Evolutionary conservation across 1,139 yeast species (phyloP), one percentile per base, ranked within the genome.

Genomic region (Saccharomycopsis hybrid): DNA sequence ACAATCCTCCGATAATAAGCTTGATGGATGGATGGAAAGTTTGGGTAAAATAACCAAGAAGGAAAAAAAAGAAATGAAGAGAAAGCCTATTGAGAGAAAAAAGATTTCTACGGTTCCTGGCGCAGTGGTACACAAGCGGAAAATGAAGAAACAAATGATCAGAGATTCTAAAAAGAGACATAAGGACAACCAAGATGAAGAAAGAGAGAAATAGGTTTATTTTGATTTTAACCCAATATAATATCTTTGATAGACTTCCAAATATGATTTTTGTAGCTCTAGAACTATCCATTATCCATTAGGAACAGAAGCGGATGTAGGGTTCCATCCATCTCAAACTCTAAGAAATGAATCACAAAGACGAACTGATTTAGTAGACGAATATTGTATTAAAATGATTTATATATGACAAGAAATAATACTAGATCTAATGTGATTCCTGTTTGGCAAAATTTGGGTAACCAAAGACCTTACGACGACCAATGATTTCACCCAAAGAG

Each of bases 401-500:
- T n/a, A n/a, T n/a, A n/a, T n/a, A n/a, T n/a, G n/a, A n/a, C n/a
- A n/a, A n/a, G n/a, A n/a, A n/a, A n/a, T n/a, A n/a, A n/a, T n/a
- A n/a, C n/a, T n/a, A n/a, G n/a, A n/a, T n/a, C n/a, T n/a, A n/a
- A n/a, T n/a, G n/a, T n/a, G n/a, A n/a, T n/a, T n/a, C n/a, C n/a
- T n/a, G n/a, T n/a, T n/a, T n/a, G n/a, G n/a, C n/a, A 36, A 50
- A 52, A 28, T 36, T 36, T 40, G 55, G 55, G 77, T 89, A 89
- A 59, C 96, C 96, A 64, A 87, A 83, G 56, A 89, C 62, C 65
- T 84, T 75, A 77, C 98, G 86, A 78, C 98, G 89, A 64, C 99
- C 99, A 64, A 92, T 78, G 60, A 90, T 82, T 77, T 92, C 98
- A 65, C 99, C 99, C 48, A 92, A 75, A 32, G 97, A 82, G 71